Conservation (phyloP, 805 yeast genomes). For the Candida loeiensis region DNA sequence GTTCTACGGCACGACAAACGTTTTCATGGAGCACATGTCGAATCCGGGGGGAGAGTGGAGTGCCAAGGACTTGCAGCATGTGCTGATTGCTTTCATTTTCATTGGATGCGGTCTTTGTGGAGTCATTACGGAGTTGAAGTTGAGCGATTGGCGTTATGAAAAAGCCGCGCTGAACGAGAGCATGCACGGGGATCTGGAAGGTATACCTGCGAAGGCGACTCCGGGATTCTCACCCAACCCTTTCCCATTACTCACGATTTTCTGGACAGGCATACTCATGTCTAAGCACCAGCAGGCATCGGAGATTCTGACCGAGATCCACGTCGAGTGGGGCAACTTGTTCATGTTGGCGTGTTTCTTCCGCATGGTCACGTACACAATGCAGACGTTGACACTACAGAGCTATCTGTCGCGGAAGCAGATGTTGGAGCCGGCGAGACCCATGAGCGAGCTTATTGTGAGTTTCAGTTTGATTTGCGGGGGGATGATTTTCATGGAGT, state of each 20-base stretch:
- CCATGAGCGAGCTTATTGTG: constrained; percentile 80
- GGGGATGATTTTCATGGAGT: constrained; percentile 88
- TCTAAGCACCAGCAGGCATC: constrained; percentile 91
- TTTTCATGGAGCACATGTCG: constrained; percentile 81
- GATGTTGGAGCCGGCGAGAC: constrained; percentile 45
- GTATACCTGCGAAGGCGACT: constrained; percentile 28
- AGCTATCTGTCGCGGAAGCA: constrained; percentile 8
- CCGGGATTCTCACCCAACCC: constrained; percentile 92
- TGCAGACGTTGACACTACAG: constrained; percentile 44
- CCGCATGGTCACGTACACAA: constrained; percentile 60
- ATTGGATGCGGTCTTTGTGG: constrained; percentile 94
- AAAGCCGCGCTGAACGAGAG: constrained; percentile 27
- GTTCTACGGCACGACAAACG: constrained; percentile 84
- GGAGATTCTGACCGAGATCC: constrained; percentile 70
- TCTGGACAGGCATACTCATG: constrained; percentile 96
- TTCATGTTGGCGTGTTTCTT: constrained; percentile 79
- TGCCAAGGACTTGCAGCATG: constrained; percentile 87
- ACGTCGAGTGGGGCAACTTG: constrained; percentile 89
- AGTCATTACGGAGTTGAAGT: constrained; percentile 67
- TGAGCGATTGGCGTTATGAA: constrained; percentile 56
- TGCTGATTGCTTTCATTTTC: constrained; percentile 84
- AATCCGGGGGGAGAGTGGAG: constrained; percentile 76
- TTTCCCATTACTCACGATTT: constrained; percentile 87
- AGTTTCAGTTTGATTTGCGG: constrained; percentile 82
- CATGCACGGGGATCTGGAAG: not conserved